Conservation (phyloP, 2,329 filamentous ascomycete genomes). For the Paradendryphiella salina region DNA sequence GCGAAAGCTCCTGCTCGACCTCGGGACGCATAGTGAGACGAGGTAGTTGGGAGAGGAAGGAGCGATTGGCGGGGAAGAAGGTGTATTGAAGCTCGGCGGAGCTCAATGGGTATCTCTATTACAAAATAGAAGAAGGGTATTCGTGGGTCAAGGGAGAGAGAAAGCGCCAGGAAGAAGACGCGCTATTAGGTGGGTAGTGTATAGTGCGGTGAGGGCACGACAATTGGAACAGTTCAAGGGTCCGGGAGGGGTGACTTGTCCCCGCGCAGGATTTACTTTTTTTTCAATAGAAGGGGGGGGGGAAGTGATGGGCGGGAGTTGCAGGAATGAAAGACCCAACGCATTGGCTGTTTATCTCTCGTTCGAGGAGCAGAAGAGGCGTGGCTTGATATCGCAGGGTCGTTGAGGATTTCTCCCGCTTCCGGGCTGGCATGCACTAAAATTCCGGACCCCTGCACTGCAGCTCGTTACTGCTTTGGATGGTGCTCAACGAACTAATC, state of each 20-base stretch:
- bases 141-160: constrained; percentile 21
- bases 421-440: constrained; percentile 30
- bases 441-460: constrained; percentile 38
- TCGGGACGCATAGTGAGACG: constrained; percentile 85
- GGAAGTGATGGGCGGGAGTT: constrained; percentile 22
- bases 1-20: constrained; percentile 98
- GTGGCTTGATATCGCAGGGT: constrained; percentile 17
- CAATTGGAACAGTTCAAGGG: constrained; percentile 7
- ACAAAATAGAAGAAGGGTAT: constrained; percentile 27
- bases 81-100: constrained; percentile 27
- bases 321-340: constrained; percentile 31
- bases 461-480: constrained; percentile 31
- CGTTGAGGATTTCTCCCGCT: constrained; percentile 42
- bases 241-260: constrained; percentile 22
- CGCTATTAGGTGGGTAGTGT: constrained; percentile 18
- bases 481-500: constrained; percentile 32
- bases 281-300: constrained; percentile 3
- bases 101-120: constrained; percentile 35
- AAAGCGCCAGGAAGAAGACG: constrained; percentile 21
- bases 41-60: constrained; percentile 15
- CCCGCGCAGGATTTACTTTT: constrained; percentile 15
- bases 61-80: constrained; percentile 7
- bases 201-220: constrained; percentile 16
- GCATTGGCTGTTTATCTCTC: constrained; percentile 42
- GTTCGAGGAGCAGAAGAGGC: constrained; percentile 27